Base-by-base conservation (phyloP, 768 basidiomycete genomes). In the Boletus sp. region DNA sequence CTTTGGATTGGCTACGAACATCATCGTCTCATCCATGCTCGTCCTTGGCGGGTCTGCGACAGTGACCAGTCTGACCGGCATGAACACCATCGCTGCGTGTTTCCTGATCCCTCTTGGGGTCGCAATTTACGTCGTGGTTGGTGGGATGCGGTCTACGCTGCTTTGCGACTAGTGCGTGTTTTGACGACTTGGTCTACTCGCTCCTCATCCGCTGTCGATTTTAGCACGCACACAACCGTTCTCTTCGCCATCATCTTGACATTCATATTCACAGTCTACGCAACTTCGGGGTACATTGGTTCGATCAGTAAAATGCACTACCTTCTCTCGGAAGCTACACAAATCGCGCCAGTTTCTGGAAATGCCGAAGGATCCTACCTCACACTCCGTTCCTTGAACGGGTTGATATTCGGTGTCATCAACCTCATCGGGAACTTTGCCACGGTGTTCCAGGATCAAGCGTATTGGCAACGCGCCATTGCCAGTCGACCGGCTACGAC, bases 401-500 rank as follows among this genome's bases (percentile, higher is more conserved):
- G 90, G 4, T 70, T 93, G 17, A 86, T 92, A 54, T 93, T 94
- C 57, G 86, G 93, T 18, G 84, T 94, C 17, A 89, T 95, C 72
- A 94, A 94, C 70, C 82, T 92, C 62, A 85, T 90, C 53, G 92
- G 93, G 3, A 93, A 94, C 70, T 93, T 92, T 63, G 78, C 81
- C 28, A 83, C 80, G 10, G 83, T 85, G 4, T 82, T 83, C 64
- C 78, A 82, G 64, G 81, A 83, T 57, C 86, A 90, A 65, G 87
- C 90, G 1, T 98, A 96, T 72, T 96, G 91, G 87, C 92, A 94
- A 67, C 82, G 92, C 12, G 94, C 94, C 1, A 93, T 97, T 66
- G 94, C 95, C 2, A 89, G 86, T 57, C 77, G 86, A 15, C 93
- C 92, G 0, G 86, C 83, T 1, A 86, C 81, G n/a, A 89, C 89